Evolutionary conservation across 768 basidiomycete species (phyloP), one percentile per base, ranked within the genome.

Genomic region (Tylopilus sp.): DNA sequence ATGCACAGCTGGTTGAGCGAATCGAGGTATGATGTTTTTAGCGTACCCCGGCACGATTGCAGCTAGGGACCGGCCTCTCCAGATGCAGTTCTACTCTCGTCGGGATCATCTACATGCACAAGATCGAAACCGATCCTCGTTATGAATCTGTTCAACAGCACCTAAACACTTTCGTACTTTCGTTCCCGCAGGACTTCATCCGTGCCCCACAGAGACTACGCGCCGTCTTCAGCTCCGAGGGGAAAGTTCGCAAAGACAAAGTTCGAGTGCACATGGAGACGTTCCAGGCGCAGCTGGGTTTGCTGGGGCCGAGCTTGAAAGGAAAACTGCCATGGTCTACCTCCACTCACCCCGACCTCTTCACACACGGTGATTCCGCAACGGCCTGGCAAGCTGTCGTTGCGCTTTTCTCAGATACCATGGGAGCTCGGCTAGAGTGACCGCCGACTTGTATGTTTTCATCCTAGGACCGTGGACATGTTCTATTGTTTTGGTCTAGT

Each of bases 61-160:
- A 29, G 30, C 44, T 3, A 1, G 57, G 19, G 7, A 1, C 12
- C 4, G 26, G 16, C 42, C 6, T 43, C 26, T 44, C 30, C 25
- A 63, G 62, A 41, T 51, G n/a, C n/a, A 53, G 5, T 24, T 51
- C 53, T 24, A 50, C 50, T 19, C 43, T 25, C 17, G 14, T 30
- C 1, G 62, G 62, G 33, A 53, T 12, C 17, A 55, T 63, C 21
- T 63, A 63, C 33, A 12, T 61, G 55, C 51, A 57, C 42, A 43
- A 38, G 26, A 4, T 64, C 19, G 62, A 51, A 28, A 30, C 6
- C 9, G 19, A 50, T 25, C 53, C 46, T 13, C 0, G 0, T 4
- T 0, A 1, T 8, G 12, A 28, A 4, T 0, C 11, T 2, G 4
- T 63, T 16, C 55, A 55, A 12, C 3, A 6, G 0, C 47, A 64